These are phyloP conservation scores for Picochlorum sp. DNA, from an alignment of 139 green algal species.

Conservation along the genomic window DNA sequence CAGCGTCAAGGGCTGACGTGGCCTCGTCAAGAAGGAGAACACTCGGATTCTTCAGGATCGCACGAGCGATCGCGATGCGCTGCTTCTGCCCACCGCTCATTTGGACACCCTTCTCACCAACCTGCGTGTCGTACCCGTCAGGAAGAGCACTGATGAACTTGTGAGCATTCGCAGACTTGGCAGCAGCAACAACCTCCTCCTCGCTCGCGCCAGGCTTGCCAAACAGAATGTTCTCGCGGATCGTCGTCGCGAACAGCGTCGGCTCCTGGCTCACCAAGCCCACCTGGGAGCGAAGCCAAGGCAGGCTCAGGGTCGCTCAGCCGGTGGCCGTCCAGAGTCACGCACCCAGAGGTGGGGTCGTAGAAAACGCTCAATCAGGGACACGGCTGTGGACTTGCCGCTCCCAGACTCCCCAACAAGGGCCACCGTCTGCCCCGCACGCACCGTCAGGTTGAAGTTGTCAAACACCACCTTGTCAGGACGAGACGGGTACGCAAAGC, in stretches of 20 bases:
- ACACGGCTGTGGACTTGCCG: slow-evolving; percentile 86
- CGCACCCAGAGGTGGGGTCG: slow-evolving; percentile 47
- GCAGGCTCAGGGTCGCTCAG: slow-evolving; percentile 58
- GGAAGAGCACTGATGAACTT: slow-evolving; percentile 70
- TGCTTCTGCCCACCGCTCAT: slow-evolving; percentile 73
- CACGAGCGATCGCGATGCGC: slow-evolving; percentile 76
- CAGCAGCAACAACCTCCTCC: slow-evolving; percentile 56
- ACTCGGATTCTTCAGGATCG: slow-evolving; percentile 61
- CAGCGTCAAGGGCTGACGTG: slow-evolving; percentile 76
- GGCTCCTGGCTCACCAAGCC: slow-evolving; percentile 82
- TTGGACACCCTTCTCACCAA: slow-evolving; percentile 41
- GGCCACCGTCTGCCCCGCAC: slow-evolving; percentile 72
- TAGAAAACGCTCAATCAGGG: slow-evolving; percentile 90
- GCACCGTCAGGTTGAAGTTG: slow-evolving; percentile 51
- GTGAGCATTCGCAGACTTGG: slow-evolving; percentile 60
- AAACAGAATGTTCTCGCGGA: slow-evolving; percentile 76
- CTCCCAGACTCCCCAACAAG: slow-evolving; percentile 80
- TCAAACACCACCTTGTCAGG: slow-evolving; percentile 52
- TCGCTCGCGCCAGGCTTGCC: slow-evolving; percentile 36
- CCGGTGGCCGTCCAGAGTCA: slow-evolving; percentile 74
- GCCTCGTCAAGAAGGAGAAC: slow-evolving; percentile 78
- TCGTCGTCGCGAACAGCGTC: slow-evolving; percentile 64
- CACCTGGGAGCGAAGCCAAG: slow-evolving; percentile 57
- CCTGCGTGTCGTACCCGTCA: slow-evolving; percentile 37
- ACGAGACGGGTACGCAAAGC: slow-evolving; percentile 71